Evolutionary conservation across 2,329 filamentous ascomycete species (phyloP).

Genomic region (Juglanconis sp.): DNA sequence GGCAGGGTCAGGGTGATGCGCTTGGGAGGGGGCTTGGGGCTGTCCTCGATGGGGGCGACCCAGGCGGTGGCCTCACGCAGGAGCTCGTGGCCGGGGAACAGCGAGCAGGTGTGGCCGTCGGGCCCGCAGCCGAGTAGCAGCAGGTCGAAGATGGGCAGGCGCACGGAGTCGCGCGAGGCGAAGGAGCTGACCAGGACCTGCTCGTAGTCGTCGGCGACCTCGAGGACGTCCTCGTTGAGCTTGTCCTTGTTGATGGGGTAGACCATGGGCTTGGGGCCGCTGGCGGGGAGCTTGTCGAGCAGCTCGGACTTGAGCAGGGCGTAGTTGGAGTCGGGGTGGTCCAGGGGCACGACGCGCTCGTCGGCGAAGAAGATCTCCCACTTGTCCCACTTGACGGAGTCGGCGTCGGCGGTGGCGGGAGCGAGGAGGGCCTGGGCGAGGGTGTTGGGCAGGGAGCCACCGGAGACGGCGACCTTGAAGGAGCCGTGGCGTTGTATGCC

Average conservation of each 20-base stretch:
- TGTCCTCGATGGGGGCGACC: slow-evolving; percentile 89
- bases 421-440: slow-evolving; percentile 80
- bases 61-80: slow-evolving; percentile 85
- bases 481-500: slow-evolving; percentile 75
- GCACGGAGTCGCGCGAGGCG: slow-evolving; percentile 88
- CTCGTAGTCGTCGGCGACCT: slow-evolving; percentile 92
- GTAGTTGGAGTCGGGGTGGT: slow-evolving; percentile 94
- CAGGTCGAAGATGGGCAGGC: slow-evolving; percentile 91
- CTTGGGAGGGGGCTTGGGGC: slow-evolving; percentile 87
- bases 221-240: slow-evolving; percentile 72
- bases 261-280: slow-evolving; percentile 64
- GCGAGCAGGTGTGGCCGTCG: slow-evolving; percentile 93
- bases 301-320: slow-evolving; percentile 81
- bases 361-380: slow-evolving; percentile 99
- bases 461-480: slow-evolving; percentile 92
- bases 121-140: slow-evolving; percentile 90
- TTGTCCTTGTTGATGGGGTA: slow-evolving; percentile 68
- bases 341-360: slow-evolving; percentile 88
- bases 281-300: slow-evolving; percentile 78
- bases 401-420: slow-evolving; percentile 47
- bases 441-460: slow-evolving; percentile 85
- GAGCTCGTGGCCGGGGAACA: slow-evolving; percentile 87
- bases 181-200: slow-evolving; percentile 81
- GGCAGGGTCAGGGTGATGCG: slow-evolving; percentile 91
- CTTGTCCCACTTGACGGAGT: slow-evolving; percentile 72